Conservation (phyloP, 257 asterid species). For the Craterostigma plantagineum region DNA sequence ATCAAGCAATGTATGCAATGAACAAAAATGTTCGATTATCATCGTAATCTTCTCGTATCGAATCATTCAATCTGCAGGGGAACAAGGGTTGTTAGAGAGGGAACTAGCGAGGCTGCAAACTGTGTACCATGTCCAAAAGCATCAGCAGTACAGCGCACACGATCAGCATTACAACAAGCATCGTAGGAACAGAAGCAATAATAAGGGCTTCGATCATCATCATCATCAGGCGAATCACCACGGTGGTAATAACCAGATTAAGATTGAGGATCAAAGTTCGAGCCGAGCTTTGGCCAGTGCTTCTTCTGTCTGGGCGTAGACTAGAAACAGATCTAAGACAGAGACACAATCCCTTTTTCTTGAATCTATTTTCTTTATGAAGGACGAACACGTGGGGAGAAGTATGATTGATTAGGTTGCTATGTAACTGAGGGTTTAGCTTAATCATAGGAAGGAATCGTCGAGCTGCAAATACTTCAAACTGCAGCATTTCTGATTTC, state of each 20-base stretch:
- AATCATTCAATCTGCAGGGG: conserved; percentile 33
- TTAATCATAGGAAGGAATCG: not conserved
- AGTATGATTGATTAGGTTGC: too few species aligned
- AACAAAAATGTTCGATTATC: not conserved
- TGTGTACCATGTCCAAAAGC: conserved; percentile 32
- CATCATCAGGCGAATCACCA: conserved; percentile 15
- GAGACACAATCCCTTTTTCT: not conserved
- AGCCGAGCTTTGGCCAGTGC: conserved; percentile 18
- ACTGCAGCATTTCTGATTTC: conserved; percentile 2
- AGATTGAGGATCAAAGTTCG: conserved; percentile 23
- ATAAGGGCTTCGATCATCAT: conserved; percentile 14
- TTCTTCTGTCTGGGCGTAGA: conserved; percentile 14
- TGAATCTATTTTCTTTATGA: conserved; percentile 8
- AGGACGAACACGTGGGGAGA: conserved; percentile 1
- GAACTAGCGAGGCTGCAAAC: conserved; percentile 65
- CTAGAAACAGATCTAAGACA: not conserved
- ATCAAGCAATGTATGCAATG: conserved; percentile 57
- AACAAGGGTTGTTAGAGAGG: conserved; percentile 73
- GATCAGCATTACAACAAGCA: conserved; percentile 16
- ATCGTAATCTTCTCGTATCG: not conserved
- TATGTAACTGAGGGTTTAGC: too few species aligned
- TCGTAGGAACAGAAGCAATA: conserved; percentile 29
- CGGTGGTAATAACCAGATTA: conserved; percentile 9
- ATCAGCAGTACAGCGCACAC: conserved; percentile 8
- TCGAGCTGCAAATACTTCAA: not conserved